Evolutionary conservation across 768 basidiomycete species (phyloP), one percentile per base, ranked within the genome.

Genomic region (Leccinum rimulosum): DNA sequence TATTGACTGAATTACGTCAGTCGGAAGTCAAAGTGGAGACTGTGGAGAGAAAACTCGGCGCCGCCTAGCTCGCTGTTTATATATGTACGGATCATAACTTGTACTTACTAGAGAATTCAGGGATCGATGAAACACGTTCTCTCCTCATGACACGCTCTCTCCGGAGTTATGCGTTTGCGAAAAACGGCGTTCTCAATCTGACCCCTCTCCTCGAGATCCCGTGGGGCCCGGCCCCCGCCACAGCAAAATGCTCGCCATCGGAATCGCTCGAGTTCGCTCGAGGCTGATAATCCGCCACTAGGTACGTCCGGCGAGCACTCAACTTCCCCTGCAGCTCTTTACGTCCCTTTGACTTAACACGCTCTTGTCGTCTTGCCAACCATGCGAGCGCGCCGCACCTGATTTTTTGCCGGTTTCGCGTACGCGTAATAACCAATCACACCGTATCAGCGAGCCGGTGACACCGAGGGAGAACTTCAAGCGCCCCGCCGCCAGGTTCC

Each of bases 1-100:
- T 36, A 49, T 27, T 49, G 19, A 22, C 19, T 12, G 7, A 47
- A 56, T 68, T 68, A 68, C 52, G 67, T 68, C 63, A 70, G 47
- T 25, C 38, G 38, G 38, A 48, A 48, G 22, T 17, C n/a, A 48
- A 48, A 38, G 38, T 38, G 38, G 38, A 38, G 38, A 38, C 36
- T 15, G 38, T 38, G 38, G 38, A n/a, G 17, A 40, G 38, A 38
- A 17, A 38, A 38, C 36, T 38, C 36, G 49, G 27, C 15, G 28
- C 15, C 28, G 25, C 48, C 48, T 22, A 40, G 17, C 30, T n/a
- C 15, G 48, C 48, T 28, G 15, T 50, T 30, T 50, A 50, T 50
- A 30, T 50, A 48, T 5, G 6, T 27, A 50, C 38, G 38, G 38
- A 40, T 40, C 38, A 40, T 40, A 40, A 38, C 17, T 27, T 27